Conservation (phyloP, 768 basidiomycete genomes). For the Suillus spraguei region DNA sequence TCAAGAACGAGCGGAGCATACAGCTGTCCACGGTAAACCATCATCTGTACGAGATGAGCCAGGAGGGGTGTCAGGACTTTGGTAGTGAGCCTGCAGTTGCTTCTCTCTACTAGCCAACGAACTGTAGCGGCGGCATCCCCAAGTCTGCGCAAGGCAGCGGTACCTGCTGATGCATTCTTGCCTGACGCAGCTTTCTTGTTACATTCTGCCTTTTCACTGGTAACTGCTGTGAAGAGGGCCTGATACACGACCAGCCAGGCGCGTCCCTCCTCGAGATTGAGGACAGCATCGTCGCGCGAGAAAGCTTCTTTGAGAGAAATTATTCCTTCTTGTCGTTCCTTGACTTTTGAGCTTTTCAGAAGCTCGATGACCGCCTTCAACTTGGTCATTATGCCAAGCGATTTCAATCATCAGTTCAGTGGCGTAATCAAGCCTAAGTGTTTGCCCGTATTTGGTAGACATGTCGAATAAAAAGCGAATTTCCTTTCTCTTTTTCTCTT, state of each 20-base stretch:
- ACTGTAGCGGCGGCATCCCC: conserved; percentile 66
- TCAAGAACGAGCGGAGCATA: conserved; percentile 70
- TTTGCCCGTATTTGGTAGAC: conserved; percentile 34
- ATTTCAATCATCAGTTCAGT: not conserved
- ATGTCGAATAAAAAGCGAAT: conserved; percentile 19
- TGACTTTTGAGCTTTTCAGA: conserved; percentile 64
- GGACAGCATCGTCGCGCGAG: conserved; percentile 46
- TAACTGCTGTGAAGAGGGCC: conserved; percentile 67
- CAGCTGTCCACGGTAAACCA: conserved; percentile 56
- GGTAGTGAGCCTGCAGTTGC: conserved; percentile 55
- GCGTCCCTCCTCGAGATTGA: conserved; percentile 37
- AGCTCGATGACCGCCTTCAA: conserved; percentile 51
- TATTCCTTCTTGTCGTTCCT: conserved; percentile 70
- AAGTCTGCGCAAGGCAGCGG: conserved; percentile 60
- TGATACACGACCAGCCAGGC: conserved; percentile 73
- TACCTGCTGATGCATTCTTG: conserved; percentile 41
- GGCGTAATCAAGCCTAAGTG: conserved; percentile 17
- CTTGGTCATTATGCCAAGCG: conserved; percentile 36
- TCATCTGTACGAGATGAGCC: conserved; percentile 62
- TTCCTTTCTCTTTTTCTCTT: conserved; percentile 2
- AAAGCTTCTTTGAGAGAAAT: conserved; percentile 53
- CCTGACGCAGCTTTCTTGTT: conserved; percentile 44
- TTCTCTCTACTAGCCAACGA: conserved; percentile 73
- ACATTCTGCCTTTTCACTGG: conserved; percentile 56
- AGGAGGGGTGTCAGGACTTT: conserved; percentile 59